phyloP scores from a whole-genome alignment of 495 filamentous ascomycete genomes.

The Aspergillus homomorphus region DNA sequence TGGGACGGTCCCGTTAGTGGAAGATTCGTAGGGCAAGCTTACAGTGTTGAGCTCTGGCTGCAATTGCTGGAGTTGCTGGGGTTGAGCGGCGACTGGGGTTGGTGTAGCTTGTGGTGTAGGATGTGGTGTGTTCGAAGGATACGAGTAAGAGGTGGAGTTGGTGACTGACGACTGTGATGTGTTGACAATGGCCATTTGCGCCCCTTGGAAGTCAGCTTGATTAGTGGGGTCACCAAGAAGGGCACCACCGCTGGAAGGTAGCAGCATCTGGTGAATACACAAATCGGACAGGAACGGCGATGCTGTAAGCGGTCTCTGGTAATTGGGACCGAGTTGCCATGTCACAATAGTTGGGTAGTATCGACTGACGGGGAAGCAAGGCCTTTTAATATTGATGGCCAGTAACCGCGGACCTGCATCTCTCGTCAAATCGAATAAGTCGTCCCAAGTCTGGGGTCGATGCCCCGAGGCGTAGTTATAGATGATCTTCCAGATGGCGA shows the following conservation, averaged over 20 bases:
- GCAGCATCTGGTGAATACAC: constrained; percentile 19
- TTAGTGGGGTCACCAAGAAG: neutral
- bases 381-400: neutral
- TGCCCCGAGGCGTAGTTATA: constrained; percentile 26
- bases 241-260: neutral
- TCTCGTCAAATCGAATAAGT: constrained; percentile 22
- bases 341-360: constrained; percentile 19
- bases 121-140: no score
- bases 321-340: neutral
- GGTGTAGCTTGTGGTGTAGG: constrained; percentile 10
- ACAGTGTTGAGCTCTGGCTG: no score
- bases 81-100: constrained; percentile 13
- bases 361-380: constrained; percentile 25
- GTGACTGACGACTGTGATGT: no score
- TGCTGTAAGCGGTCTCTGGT: constrained; percentile 15
- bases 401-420: constrained; percentile 40
- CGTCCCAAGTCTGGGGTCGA: constrained; percentile 12
- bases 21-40: no score
- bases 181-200: no score
- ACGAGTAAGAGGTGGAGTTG: no score
- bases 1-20: no score
- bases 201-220: no score
- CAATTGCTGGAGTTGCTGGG: no score
- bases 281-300: constrained; percentile 15
- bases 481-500: constrained; percentile 26